Evolutionary conservation across 805 yeast genomes (phyloP).

Genomic region (Cyberlindnera suaveolens): DNA sequence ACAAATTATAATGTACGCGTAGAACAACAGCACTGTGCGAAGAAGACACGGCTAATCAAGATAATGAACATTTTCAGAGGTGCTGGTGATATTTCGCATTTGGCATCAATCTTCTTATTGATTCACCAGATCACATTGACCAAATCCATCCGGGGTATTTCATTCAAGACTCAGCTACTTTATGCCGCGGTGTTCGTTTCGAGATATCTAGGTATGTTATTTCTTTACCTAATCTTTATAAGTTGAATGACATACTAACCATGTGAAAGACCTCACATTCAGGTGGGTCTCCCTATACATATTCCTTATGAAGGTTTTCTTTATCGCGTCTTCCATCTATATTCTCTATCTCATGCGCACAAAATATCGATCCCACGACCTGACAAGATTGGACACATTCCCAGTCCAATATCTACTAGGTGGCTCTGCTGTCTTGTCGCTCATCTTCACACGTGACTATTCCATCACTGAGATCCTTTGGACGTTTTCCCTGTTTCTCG

Average conservation of each 20-base stretch:
- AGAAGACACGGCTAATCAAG: not conserved
- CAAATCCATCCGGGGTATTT: conserved; percentile 73
- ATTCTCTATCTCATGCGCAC: conserved; percentile 64
- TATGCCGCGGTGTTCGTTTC: conserved; percentile 69
- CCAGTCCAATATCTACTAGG: conserved; percentile 63
- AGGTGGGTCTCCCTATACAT: conserved; percentile 66
- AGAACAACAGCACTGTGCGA: too few species aligned
- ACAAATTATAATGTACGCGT: not conserved
- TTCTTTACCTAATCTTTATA: not conserved
- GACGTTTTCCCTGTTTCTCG: conserved; percentile 92
- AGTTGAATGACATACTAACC: not conserved
- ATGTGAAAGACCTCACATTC: conserved; percentile 24
- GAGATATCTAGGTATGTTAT: conserved; percentile 43
- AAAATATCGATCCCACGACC: conserved; percentile 46
- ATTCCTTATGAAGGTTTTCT: conserved; percentile 74
- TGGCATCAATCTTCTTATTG: conserved; percentile 71
- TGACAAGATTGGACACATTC: conserved; percentile 66
- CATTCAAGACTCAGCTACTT: conserved; percentile 80
- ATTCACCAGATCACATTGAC: conserved; percentile 61
- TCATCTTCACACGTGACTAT: conserved; percentile 64
- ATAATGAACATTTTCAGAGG: conserved; percentile 39
- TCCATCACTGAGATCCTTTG: conserved; percentile 61
- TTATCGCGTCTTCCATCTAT: conserved; percentile 68
- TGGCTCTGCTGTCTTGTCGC: conserved; percentile 50
- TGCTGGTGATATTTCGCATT: conserved; percentile 74